Percentiles rank a stretch among this genome's conserved stretches.
These are phyloP conservation scores for Aspergillus fijiensis DNA, from an alignment of 2,329 filamentous ascomycete species.

Conservation along the genomic window DNA sequence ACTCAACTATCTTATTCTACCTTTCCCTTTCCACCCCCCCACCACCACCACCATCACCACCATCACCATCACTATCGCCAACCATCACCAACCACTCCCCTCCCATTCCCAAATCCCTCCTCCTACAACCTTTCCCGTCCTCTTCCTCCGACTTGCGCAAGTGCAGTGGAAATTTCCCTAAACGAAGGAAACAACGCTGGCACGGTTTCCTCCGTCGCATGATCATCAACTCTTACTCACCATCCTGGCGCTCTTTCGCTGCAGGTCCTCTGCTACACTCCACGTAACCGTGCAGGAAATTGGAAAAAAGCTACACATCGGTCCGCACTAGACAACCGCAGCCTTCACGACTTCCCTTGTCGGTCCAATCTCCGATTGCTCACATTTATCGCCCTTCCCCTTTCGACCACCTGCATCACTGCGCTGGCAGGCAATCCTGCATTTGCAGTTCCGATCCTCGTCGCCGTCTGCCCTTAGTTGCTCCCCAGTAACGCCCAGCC, in stretches of 20 bases:
- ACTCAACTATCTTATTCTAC: not conserved
- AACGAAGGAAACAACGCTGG: constrained; percentile 17
- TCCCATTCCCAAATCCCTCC: not conserved
- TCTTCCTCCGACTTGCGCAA: constrained; percentile 12
- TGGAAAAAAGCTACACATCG: constrained; percentile 27
- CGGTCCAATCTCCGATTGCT: constrained; percentile 33
- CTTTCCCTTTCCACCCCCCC: not conserved
- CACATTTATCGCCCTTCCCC: constrained; percentile 26
- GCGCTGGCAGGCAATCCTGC: constrained; percentile 36
- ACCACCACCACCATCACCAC: too few species aligned
- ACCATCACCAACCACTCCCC: not conserved
- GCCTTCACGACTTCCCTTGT: constrained; percentile 27
- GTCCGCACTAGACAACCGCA: constrained; percentile 27
- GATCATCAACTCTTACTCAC: constrained; percentile 29
- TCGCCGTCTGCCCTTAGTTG: constrained; percentile 15
- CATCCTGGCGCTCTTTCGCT: constrained; percentile 25
- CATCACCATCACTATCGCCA: too few species aligned
- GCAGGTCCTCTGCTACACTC: constrained; percentile 30
- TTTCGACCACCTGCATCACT: constrained; percentile 40
- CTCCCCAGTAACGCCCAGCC: constrained; percentile 13
- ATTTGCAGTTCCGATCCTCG: constrained; percentile 30
- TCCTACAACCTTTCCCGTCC: constrained; percentile 8
- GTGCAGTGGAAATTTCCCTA: constrained; percentile 9
- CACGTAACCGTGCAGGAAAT: constrained; percentile 39
- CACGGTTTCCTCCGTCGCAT: constrained; percentile 23